A percentile compares a stretch with the other conserved stretches of the same genome.
Evolutionary conservation across 2,329 filamentous ascomycete species (phyloP).

Genomic region (Cercospora sp.): DNA sequence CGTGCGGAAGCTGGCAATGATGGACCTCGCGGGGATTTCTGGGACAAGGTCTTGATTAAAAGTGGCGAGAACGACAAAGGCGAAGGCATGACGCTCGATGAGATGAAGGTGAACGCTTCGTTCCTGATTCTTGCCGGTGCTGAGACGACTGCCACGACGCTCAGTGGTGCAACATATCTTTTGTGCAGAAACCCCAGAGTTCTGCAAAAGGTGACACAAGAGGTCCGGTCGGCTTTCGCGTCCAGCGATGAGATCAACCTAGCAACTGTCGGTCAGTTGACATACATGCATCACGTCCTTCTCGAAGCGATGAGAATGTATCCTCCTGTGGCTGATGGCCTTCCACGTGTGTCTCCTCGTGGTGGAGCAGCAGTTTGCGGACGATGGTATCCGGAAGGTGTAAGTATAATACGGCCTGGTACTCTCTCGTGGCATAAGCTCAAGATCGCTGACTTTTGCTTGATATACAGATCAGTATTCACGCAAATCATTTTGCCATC

Average conservation of each 20-base stretch:
- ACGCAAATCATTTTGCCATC: not conserved
- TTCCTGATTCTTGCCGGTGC: not conserved
- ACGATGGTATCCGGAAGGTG: not conserved
- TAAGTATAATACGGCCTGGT: not conserved
- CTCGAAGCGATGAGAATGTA: not conserved
- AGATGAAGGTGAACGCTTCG: not conserved
- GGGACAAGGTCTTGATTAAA: not conserved
- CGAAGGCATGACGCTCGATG: not conserved
- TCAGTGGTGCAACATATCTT: conserved; percentile 36
- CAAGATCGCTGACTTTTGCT: too few species aligned
- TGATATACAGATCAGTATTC: not conserved
- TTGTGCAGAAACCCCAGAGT: conserved; percentile 35
- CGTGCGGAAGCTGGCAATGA: not conserved
- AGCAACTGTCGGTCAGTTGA: conserved; percentile 6
- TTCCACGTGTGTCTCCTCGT: not conserved
- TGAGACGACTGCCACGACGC: conserved; percentile 36
- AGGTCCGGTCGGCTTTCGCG: conserved; percentile 22
- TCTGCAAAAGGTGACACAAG: conserved; percentile 35
- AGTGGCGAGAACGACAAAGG: not conserved
- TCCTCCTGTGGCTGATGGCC: not conserved
- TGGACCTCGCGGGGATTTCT: not conserved
- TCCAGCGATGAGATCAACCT: conserved; percentile 5
- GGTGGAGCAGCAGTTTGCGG: not conserved
- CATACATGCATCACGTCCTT: conserved; percentile 8
- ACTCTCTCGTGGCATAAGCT: too few species aligned